phyloP scores from a whole-genome alignment of 139 green algal genomes.

The Chlorella sp. region DNA sequence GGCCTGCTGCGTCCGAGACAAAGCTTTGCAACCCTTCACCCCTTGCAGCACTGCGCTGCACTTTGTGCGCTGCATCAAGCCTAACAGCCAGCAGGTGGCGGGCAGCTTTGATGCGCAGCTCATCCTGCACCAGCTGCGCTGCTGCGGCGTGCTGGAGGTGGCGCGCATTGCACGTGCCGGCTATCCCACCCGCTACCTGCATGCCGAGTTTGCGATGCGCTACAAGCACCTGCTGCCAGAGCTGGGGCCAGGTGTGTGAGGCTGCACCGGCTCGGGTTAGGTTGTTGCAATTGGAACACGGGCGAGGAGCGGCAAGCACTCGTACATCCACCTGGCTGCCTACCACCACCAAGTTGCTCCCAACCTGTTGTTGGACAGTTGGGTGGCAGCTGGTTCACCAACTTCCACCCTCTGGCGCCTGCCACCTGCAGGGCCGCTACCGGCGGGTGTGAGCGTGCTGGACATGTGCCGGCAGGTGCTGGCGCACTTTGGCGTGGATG shows the following conservation, averaged over 20 bases:
- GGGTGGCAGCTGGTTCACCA: too few relatives aligned
- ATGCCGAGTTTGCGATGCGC: slow-evolving; percentile 84
- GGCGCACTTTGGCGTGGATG: slow-evolving; percentile 67
- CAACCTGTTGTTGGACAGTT: too few relatives aligned
- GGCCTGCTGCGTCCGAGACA: too few relatives aligned
- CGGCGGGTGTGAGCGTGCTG: slow-evolving; percentile 1
- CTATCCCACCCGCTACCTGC: slow-evolving; percentile 91
- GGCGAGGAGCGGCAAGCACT: too few relatives aligned
- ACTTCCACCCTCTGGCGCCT: too few relatives aligned
- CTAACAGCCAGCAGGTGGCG: slow-evolving; percentile 78
- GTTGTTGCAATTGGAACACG: too few relatives aligned
- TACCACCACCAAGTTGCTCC: too few relatives aligned
- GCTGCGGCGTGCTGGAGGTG: slow-evolving; percentile 96
- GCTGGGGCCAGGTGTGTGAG: not conserved
- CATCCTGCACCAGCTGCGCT: slow-evolving; percentile 95
- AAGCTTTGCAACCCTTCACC: too few relatives aligned
- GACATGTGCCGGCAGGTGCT: slow-evolving; percentile 70
- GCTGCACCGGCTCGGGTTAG: not conserved
- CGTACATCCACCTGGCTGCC: too few relatives aligned
- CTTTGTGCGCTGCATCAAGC: slow-evolving; percentile 99
- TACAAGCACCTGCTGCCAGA: slow-evolving; percentile 80
- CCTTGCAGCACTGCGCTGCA: slow-evolving; percentile 79
- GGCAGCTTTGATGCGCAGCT: slow-evolving; percentile 75
- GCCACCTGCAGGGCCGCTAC: too few relatives aligned
- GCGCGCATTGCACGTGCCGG: slow-evolving; percentile 90